A percentile compares a stretch with the other conserved stretches of the same genome.
Evolutionary conservation across 2,329 filamentous ascomycete genomes (phyloP).

Genomic region (Aspergillus sp.): DNA sequence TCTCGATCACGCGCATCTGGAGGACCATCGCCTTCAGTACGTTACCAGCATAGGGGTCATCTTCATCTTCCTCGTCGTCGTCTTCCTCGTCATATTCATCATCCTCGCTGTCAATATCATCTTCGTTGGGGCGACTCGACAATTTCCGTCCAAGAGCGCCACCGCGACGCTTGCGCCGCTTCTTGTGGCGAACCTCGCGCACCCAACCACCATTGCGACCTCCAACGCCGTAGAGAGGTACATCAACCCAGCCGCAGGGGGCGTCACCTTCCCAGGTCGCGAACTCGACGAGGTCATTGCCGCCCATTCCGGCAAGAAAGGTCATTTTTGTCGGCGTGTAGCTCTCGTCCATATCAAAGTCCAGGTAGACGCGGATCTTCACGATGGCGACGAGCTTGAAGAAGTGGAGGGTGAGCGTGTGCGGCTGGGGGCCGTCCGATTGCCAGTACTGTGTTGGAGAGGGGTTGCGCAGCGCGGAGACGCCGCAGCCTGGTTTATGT

Average conservation of each 20-base stretch:
- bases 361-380: slow-evolving; percentile 61
- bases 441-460: slow-evolving; percentile 62
- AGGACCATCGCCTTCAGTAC: slow-evolving; percentile 85
- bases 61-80: slow-evolving; percentile 22
- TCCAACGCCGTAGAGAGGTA: slow-evolving; percentile 66
- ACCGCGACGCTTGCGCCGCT: slow-evolving; percentile 10
- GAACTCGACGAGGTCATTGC: slow-evolving; percentile 89
- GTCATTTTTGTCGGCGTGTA: slow-evolving; percentile 94
- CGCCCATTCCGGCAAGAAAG: slow-evolving; percentile 84
- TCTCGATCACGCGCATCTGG: slow-evolving; percentile 88
- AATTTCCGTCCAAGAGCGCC: neutral
- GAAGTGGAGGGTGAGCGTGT: slow-evolving; percentile 64
- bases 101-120: slow-evolving; percentile 24
- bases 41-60: slow-evolving; percentile 58
- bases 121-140: slow-evolving; percentile 1
- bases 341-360: slow-evolving; percentile 90
- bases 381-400: slow-evolving; percentile 53
- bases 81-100: slow-evolving; percentile 31
- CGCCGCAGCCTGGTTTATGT: slow-evolving; percentile 61
- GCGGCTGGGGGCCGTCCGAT: slow-evolving; percentile 65
- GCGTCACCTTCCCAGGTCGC: slow-evolving; percentile 73
- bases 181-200: slow-evolving; percentile 9
- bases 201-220: slow-evolving; percentile 38
- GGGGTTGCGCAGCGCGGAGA: slow-evolving; percentile 58
- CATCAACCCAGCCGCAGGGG: slow-evolving; percentile 87